Percentiles rank a stretch among this genome's conserved stretches.
Conservation (phyloP, 2,329 filamentous ascomycete species). For the Catunica adiposa region DNA sequence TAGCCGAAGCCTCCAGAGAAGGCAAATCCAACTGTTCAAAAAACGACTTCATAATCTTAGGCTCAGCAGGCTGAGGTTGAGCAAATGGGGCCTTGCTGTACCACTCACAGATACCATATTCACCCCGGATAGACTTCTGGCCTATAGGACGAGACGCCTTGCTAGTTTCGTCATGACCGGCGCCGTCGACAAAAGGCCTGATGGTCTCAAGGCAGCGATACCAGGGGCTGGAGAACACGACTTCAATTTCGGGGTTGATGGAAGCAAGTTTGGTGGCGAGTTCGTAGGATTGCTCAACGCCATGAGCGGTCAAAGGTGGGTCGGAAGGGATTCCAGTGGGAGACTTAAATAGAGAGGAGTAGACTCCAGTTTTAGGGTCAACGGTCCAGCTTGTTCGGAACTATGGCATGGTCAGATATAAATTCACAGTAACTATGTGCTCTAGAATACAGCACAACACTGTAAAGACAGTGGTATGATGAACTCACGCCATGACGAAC, state of each 20-base stretch:
- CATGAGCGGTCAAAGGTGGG: constrained; percentile 72
- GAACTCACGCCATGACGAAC: constrained; percentile 52
- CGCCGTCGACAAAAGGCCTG: constrained; percentile 46
- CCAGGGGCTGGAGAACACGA: constrained; percentile 71
- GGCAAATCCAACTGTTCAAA: constrained; percentile 46
- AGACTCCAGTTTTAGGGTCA: constrained; percentile 62
- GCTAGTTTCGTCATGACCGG: constrained; percentile 16
- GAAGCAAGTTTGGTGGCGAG: constrained; percentile 49
- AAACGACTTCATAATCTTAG: constrained; percentile 43
- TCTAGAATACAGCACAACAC: constrained; percentile 8
- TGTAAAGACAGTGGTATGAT: constrained; percentile 16
- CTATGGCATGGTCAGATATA: constrained; percentile 27
- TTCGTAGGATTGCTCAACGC: constrained; percentile 67
- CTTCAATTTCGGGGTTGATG: constrained; percentile 50
- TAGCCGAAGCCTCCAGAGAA: constrained; percentile 48
- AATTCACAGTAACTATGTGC: neutral
- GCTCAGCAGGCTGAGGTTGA: constrained; percentile 61
- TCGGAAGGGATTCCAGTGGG: constrained; percentile 82
- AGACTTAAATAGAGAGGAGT: constrained; percentile 54
- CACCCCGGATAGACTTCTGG: constrained; percentile 31
- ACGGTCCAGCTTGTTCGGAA: constrained; percentile 86
- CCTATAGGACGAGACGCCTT: constrained; percentile 15
- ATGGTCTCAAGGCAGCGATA: constrained; percentile 81
- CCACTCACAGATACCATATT: constrained; percentile 62
- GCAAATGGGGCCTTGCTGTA: constrained; percentile 75